Percentiles rank a stretch among this genome's conserved stretches.
phyloP scores from a whole-genome alignment of 2,329 filamentous ascomycete genomes.

The Westerdykella sp. region DNA sequence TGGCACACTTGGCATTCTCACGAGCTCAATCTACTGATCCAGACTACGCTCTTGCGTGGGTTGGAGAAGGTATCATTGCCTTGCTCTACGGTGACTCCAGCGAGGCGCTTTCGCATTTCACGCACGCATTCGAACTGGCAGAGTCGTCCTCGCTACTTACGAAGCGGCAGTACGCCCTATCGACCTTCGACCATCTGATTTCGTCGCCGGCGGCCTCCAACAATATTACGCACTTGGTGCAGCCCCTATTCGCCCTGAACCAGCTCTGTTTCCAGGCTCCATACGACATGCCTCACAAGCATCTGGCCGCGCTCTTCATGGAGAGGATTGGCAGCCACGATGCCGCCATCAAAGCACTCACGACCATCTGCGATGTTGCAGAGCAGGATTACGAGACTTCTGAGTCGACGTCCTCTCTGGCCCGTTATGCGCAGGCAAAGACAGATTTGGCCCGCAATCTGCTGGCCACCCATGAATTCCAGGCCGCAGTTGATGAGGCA shows the following conservation, averaged over 20 bases:
- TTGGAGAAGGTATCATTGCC: constrained; percentile 85
- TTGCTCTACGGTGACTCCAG: constrained; percentile 65
- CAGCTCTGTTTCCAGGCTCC: constrained; percentile 70
- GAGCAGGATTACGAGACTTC: constrained; percentile 80
- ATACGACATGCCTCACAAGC: constrained; percentile 63
- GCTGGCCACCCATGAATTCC: constrained; percentile 61
- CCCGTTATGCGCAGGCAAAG: constrained; percentile 73
- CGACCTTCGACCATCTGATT: constrained; percentile 75
- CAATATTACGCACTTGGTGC: constrained; percentile 61
- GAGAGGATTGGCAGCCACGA: constrained; percentile 69
- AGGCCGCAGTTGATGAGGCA: constrained; percentile 69
- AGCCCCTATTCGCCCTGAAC: constrained; percentile 80
- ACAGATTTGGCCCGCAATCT: constrained; percentile 81
- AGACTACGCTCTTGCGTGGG: constrained; percentile 87
- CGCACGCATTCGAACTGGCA: constrained; percentile 89
- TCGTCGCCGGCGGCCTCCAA: constrained; percentile 47
- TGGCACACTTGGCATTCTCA: constrained; percentile 88
- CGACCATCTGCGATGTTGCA: constrained; percentile 59
- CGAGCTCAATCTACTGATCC: constrained; percentile 90
- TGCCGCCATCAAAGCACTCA: constrained; percentile 58
- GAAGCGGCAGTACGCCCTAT: constrained; percentile 71
- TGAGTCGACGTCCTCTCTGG: constrained; percentile 68
- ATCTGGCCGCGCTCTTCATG: constrained; percentile 72
- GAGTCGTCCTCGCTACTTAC: constrained; percentile 67
- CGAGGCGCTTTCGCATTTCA: constrained; percentile 80